Percentiles rank a stretch among this genome's conserved stretches.
These are phyloP conservation scores for Sporothrix sp. DNA, from an alignment of 2,329 filamentous ascomycete species.

Conservation along the genomic window DNA sequence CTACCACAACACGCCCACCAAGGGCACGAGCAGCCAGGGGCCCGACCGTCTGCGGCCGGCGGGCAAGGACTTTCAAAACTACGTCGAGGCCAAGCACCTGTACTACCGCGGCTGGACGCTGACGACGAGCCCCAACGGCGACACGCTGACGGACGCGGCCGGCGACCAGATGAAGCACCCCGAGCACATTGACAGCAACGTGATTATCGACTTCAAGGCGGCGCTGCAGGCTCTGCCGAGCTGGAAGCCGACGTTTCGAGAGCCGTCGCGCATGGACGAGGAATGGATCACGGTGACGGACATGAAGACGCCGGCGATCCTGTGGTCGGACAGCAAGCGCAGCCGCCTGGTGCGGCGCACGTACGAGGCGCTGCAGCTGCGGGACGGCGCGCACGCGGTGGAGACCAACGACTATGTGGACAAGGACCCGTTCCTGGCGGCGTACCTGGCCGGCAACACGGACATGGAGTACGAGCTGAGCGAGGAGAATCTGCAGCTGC, in stretches of 20 bases:
- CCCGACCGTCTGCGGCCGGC: not conserved
- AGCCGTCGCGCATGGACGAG: not conserved
- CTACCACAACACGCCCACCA: slow-evolving; percentile 20
- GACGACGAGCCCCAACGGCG: slow-evolving; percentile 26
- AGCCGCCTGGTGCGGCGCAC: slow-evolving; percentile 4
- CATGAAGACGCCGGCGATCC: not conserved
- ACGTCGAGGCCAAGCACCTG: slow-evolving; percentile 27
- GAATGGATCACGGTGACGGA: not conserved
- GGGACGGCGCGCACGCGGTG: slow-evolving; percentile 9
- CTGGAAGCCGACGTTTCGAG: slow-evolving; percentile 14
- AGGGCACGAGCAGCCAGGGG: slow-evolving; percentile 1
- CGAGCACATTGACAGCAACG: slow-evolving; percentile 20
- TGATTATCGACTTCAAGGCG: slow-evolving; percentile 22
- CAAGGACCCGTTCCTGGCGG: slow-evolving; percentile 1
- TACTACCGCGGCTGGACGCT: slow-evolving; percentile 34
- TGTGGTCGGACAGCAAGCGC: slow-evolving; percentile 9
- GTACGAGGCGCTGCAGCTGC: slow-evolving; percentile 8
- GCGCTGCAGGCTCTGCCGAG: slow-evolving; percentile 13
- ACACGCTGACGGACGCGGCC: slow-evolving; percentile 1
- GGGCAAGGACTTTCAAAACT: slow-evolving; percentile 19
- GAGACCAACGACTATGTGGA: slow-evolving; percentile 9
- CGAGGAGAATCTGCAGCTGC: slow-evolving; percentile 14
- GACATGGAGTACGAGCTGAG: slow-evolving; percentile 8
- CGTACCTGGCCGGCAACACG: slow-evolving; percentile 4
- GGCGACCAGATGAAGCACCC: slow-evolving; percentile 8